Percentiles rank a stretch among this genome's conserved stretches.
Evolutionary conservation across 176 grass and related monocot species (phyloP).

Genomic region (Pharus latifolius): DNA sequence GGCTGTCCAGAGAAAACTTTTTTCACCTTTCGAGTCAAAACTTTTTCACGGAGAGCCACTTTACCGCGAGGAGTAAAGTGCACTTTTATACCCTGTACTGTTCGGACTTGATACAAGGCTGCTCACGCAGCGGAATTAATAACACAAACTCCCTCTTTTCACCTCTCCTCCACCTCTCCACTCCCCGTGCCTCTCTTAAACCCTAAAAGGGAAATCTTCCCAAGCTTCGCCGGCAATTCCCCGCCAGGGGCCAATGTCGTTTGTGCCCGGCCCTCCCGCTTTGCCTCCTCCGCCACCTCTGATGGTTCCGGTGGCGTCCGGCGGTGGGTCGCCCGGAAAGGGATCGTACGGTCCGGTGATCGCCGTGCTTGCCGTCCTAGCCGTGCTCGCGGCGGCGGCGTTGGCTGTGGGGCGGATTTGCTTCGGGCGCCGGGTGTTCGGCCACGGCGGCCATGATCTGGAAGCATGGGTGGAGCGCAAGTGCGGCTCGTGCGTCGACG

Average conservation of each 20-base stretch:
- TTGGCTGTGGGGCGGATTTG: slow-evolving; percentile 51
- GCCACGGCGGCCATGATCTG: slow-evolving; percentile 25
- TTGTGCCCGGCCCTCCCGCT: background rate
- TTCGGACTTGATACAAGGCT: too few species aligned
- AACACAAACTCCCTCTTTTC: background rate
- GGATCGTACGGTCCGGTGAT: slow-evolving; percentile 61
- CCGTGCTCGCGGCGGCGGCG: slow-evolving; percentile 44
- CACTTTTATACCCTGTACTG: background rate
- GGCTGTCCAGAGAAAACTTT: background rate
- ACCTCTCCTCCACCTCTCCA: background rate
- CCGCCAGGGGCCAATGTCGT: slow-evolving; percentile 22
- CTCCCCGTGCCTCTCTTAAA: background rate
- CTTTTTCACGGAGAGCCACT: too few species aligned
- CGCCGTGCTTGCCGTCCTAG: slow-evolving; percentile 47
- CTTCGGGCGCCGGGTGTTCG: slow-evolving; percentile 35
- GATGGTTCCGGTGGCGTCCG: slow-evolving; percentile 18
- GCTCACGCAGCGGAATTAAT: too few species aligned
- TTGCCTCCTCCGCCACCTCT: slow-evolving; percentile 16
- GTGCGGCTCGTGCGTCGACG: slow-evolving; percentile 51
- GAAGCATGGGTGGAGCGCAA: slow-evolving; percentile 61
- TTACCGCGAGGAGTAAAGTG: background rate
- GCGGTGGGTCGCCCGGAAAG: background rate
- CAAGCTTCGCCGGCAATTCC: too few species aligned
- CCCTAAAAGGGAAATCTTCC: background rate
- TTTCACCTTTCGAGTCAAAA: background rate